Evolutionary conservation across 257 asterid genomes (phyloP).

Genomic region (Lithospermum erythrorhizon): DNA sequence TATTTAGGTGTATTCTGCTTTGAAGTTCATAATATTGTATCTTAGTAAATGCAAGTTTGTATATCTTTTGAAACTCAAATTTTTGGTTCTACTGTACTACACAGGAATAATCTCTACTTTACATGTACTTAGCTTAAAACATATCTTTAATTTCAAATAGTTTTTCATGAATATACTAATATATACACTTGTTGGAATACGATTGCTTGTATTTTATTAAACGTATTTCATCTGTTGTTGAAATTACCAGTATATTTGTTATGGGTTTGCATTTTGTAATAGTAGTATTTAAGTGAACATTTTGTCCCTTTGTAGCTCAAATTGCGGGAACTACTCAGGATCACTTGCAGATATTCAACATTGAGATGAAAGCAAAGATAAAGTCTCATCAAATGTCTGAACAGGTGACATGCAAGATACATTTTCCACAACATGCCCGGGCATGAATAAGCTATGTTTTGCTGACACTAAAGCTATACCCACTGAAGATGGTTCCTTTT

Average conservation of each 20-base stretch:
- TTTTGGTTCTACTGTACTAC: neutral
- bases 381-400: conserved; percentile 98
- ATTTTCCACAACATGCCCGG: neutral
- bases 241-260: neutral
- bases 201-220: neutral
- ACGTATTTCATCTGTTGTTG: neutral
- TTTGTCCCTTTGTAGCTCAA: conserved; percentile 64
- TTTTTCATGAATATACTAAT: no score
- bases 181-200: neutral
- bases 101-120: neutral
- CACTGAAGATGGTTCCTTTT: conserved; percentile 3
- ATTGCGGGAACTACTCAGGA: conserved; percentile 91
- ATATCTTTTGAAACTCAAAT: neutral
- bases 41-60: neutral
- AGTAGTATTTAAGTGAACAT: neutral
- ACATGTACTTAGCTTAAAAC: neutral
- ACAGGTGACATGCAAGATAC: conserved; percentile 43
- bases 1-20: no score
- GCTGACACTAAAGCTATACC: no score
- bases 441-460: conserved; percentile 2
- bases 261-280: conserved; percentile 3
- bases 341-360: conserved; percentile 95
- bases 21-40: neutral
- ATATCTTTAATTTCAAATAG: no score
- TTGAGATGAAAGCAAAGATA: conserved; percentile 85